Base-by-base conservation (phyloP, 768 basidiomycete genomes). In the Gloeopeniophorella convolvens region DNA sequence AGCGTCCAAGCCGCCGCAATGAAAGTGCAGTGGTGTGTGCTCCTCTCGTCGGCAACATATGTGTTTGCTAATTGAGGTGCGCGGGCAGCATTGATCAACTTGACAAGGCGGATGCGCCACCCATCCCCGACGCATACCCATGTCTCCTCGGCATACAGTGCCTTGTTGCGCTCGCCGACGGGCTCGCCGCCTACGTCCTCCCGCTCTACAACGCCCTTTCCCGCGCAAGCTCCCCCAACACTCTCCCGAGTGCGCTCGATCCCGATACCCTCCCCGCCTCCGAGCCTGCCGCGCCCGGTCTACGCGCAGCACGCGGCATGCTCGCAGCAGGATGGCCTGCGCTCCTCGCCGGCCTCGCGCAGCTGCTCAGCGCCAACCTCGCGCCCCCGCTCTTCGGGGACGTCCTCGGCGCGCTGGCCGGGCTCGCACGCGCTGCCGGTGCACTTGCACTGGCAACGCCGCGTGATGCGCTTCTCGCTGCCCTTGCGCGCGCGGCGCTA, bases 61-160 rank as follows among this genome's bases (percentile, higher is more conserved):
- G 48, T 42, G 26, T 5, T 35, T 27, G 3, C 31, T 44, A 15
- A 21, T 21, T 20, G 2, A 18, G 18, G 11, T 18, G 0, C 31
- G 7, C 4, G 16, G 20, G 20, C 32, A 96, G 94, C 64, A 97
- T 99, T 59, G 95, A 99, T 64, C 96, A 98, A 65, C 79, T 97
- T 11, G 95, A 99, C 70, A 99, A 99, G 66, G 87, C 91, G 0
- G 96, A 99, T 59, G 82, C 93, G 0, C 96, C 96, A 0, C 74
- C 81, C 0, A 93, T 97, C 45, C 95, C 96, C 0, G 96, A 99
- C 51, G 76, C 87, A 3, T 97, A 99, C 63, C 78, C 95, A 55
- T 95, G 94, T 62, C 83, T 99, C 7, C 78, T 99, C 1, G 89
- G 83, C 0, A 77, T 96, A 0, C 93, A 97, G 60, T 93, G 87